Evolutionary conservation across 805 yeast species (phyloP).

Genomic region (Lipomyces yamanashiensis): DNA sequence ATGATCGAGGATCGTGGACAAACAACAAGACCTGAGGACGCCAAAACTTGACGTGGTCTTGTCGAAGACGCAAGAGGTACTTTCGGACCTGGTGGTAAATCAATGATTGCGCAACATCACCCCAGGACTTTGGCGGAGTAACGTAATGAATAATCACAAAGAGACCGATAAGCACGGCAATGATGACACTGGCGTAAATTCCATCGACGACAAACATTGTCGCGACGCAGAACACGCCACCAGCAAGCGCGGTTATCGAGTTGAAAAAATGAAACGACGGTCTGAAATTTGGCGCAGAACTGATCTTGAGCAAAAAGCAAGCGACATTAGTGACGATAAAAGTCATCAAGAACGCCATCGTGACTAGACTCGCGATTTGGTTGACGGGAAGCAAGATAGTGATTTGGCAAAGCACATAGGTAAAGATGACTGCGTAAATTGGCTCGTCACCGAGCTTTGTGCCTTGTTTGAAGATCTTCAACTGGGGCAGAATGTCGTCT

Average conservation of each 20-base stretch:
- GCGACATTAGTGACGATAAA: constrained; percentile 93
- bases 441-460: constrained; percentile 57
- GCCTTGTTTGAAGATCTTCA: constrained; percentile 61
- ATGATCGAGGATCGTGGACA: constrained; percentile 88
- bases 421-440: constrained; percentile 64
- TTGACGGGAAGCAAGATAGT: constrained; percentile 90
- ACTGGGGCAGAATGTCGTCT: constrained; percentile 85
- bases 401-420: constrained; percentile 83
- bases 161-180: constrained; percentile 65
- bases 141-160: constrained; percentile 83
- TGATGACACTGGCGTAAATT: constrained; percentile 76
- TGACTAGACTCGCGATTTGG: constrained; percentile 90
- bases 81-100: constrained; percentile 97
- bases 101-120: constrained; percentile 94
- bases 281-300: constrained; percentile 97
- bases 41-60: constrained; percentile 97
- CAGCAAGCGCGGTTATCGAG: constrained; percentile 77
- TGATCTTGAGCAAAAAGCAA: constrained; percentile 82
- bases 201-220: constrained; percentile 98
- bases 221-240: constrained; percentile 66
- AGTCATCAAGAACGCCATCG: constrained; percentile 97
- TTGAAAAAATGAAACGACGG: constrained; percentile 92
- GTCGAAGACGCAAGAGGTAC: constrained; percentile 76
- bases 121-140: constrained; percentile 97
- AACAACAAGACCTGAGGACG: constrained; percentile 89